Percentiles rank a stretch among this genome's conserved stretches.
These are phyloP conservation scores for Kwoniella sp. DNA, from an alignment of 768 basidiomycete genomes.

Conservation along the genomic window DNA sequence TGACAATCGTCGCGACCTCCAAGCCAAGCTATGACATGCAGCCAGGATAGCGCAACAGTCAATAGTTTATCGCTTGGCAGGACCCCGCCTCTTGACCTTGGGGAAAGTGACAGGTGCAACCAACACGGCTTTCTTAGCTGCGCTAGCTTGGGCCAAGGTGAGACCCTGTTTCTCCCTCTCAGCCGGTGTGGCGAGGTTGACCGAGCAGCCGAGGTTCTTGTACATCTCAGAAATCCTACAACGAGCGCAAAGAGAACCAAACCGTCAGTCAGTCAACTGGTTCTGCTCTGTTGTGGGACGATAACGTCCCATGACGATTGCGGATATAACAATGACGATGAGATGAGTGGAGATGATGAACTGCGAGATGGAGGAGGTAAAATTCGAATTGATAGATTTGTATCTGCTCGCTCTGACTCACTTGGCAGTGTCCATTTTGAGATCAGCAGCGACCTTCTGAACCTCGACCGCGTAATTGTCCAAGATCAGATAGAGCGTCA, in stretches of 20 bases:
- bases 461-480: conserved; percentile 77
- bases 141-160: conserved; percentile 64
- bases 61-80: conserved; percentile 39
- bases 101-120: conserved; percentile 80
- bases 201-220: conserved; percentile 77
- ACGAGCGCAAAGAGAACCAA: conserved; percentile 6
- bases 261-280: background rate
- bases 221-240: conserved; percentile 69
- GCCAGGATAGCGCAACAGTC: too few relatives aligned
- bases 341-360: too few relatives aligned
- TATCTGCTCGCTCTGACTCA: background rate
- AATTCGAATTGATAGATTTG: background rate
- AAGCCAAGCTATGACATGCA: too few relatives aligned
- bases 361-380: too few relatives aligned
- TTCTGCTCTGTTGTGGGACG: background rate
- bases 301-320: too few relatives aligned
- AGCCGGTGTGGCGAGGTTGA: conserved; percentile 62
- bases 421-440: conserved; percentile 65
- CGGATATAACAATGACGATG: too few relatives aligned
- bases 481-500: conserved; percentile 75
- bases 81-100: conserved; percentile 58
- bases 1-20: too few relatives aligned
- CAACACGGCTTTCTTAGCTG: conserved; percentile 69
- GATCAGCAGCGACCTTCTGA: conserved; percentile 68
- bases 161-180: conserved; percentile 74